A percentile compares a stretch with the other conserved stretches of the same genome.
These are phyloP conservation scores for Bryum argenteum DNA, from an alignment of 225 moss, liverwort and hornwort species.

Conservation along the genomic window DNA sequence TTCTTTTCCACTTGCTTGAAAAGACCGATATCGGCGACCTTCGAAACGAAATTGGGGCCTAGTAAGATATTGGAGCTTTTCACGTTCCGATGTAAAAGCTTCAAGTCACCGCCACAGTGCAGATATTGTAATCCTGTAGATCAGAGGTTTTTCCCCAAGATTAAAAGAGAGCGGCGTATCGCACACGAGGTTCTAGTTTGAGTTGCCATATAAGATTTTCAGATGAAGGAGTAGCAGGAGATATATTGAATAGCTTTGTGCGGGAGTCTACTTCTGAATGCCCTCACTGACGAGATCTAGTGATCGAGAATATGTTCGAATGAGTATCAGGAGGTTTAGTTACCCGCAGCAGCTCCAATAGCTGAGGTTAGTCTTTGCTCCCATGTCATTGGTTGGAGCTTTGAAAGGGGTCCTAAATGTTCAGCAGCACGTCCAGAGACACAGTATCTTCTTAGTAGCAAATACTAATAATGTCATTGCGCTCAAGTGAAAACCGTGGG, in stretches of 20 bases:
- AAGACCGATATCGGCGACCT: constrained; percentile 69
- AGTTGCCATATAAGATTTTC: neutral
- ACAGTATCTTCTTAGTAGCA: neutral
- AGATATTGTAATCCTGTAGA: constrained; percentile 66
- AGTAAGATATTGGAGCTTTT: constrained; percentile 74
- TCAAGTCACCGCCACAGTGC: constrained; percentile 54
- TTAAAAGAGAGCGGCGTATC: constrained; percentile 3
- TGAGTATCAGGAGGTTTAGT: constrained; percentile 1
- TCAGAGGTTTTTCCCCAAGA: neutral
- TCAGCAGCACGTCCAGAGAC: constrained; percentile 17
- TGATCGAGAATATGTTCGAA: constrained; percentile 11
- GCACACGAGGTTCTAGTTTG: neutral
- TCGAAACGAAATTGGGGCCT: constrained; percentile 54
- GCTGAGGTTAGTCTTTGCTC: constrained; percentile 66
- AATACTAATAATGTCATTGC: neutral
- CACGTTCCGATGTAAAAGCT: constrained; percentile 68
- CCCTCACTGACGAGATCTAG: constrained; percentile 12
- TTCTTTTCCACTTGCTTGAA: constrained; percentile 44
- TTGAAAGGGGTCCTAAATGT: constrained; percentile 44
- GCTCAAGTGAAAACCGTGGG: neutral
- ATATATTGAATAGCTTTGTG: constrained; percentile 8
- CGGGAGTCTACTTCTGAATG: constrained; percentile 11
- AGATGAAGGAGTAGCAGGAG: neutral
- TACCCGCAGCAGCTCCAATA: constrained; percentile 76
- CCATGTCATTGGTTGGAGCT: constrained; percentile 64